Evolutionary conservation across 2,329 filamentous ascomycete species (phyloP), one percentile per base, ranked within the genome.

Genomic region (Microsporum canis): DNA sequence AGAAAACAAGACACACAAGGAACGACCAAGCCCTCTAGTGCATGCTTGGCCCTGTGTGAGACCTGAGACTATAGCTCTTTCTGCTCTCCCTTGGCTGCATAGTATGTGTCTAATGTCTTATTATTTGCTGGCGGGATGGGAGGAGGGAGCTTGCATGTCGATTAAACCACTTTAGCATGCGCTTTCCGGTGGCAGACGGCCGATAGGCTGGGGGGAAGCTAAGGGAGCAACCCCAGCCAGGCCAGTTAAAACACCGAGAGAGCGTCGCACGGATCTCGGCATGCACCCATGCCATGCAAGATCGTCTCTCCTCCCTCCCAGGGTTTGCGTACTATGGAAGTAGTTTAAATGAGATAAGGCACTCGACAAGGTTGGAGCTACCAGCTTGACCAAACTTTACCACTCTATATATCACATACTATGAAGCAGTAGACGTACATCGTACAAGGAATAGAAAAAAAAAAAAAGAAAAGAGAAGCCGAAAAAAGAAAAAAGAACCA

Each of bases 251-350:
- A 23, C 17, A 23, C 17, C 17, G 17, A 23, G 17, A 23, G 10
- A 34, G 12, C 27, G 49, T 53, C 49, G 49, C 49, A 53, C 49
- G 49, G 49, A 53, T 53, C 49, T 53, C 49, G 49, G 49, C 49
- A 53, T 53, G 39, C 39, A 43, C 17, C 39, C 39, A 43, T 14
- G 39, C 39, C 39, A 43, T 43, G 49, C 49, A 53, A 53, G 49
- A 53, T 53, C 10, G 12, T 8, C 49, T 17, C 27, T n/a, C 49
- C 23, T n/a, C 14, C n/a, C 4, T 49, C 23, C 23, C 17, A 7
- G n/a, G 45, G 41, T 43, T 17, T 6, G 45, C 17, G 45, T 29
- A 51, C 27, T 53, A n/a, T 53, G 4, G 7, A 12, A 33, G 49
- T 31, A 53, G 49, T 53, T 34, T 53, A 53, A 53, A 33, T 17